Evolutionary conservation across 1,284 basidiomycete genomes (phyloP), one percentile per base, ranked within the genome.

Genomic region (Leccinum fallax): DNA sequence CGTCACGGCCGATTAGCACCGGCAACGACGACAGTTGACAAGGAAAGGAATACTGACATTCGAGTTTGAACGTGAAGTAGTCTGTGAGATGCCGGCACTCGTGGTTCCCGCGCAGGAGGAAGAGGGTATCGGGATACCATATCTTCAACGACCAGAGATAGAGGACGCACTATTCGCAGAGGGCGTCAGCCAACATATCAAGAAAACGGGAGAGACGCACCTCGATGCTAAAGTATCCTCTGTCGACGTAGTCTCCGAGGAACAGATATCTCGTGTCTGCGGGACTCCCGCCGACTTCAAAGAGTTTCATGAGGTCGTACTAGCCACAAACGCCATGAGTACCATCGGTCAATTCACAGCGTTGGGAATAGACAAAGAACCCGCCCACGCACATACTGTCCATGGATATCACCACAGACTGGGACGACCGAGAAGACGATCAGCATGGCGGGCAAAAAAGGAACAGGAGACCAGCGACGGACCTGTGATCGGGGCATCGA

Each of bases 401-500:
- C 70, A 58, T 71, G 70, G 48, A 71, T 95, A 77, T 97, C 94
- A 63, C 94, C 94, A 74, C 93, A 95, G 24, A 95, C 93, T 94
- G 53, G n/a, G 49, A 10, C 43, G 34, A 36, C 24, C 8, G 40
- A 10, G 57, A 54, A 1, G 49, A n/a, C 1, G 2, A 59, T 74
- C 13, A 72, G 60, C 46, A 10, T 11, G 4, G 15, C 36, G 40
- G n/a, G 9, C 9, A n/a, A 46, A 46, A 46, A 13, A 19, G 40
- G 40, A 38, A 11, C 19, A 10, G 40, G 5, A 43, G 13, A 16
- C 21, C 21, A 16, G 21, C 15, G 48, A 60, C 69, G 2, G 62
- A 93, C 93, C 92, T 65, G 94, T 97, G 74, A 97, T 94, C 32
- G 94, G 94, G n/a, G 94, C 93, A 75, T 96, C 94, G 58, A 97